Base-by-base conservation (phyloP, 1,284 basidiomycete species). In the Malassezia cuniculi region DNA sequence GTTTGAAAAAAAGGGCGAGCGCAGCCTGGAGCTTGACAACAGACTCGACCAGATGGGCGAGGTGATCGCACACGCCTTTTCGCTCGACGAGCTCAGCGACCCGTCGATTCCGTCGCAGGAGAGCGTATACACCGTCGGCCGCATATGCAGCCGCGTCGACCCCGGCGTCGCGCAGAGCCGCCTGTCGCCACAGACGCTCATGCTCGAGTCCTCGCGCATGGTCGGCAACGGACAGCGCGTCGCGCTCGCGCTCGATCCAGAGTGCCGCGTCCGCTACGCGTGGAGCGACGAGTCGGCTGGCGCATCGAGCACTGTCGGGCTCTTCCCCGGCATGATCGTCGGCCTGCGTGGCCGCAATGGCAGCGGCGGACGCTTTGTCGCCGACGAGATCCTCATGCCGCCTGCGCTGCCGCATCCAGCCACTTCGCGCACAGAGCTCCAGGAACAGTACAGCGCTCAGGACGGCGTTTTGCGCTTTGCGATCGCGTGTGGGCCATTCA, bases 341-440 rank as follows among this genome's bases (percentile, higher is more conserved):
- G 84, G 81, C 3, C 65, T 94, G n/a, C 81, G 78, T 52, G 93
- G 93, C 0, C 76, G 77, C 57, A 95, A 95, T 66, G 87, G 86
- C 2, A 85, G 85, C 1, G 87, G 84, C 4, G 79, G 78, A 2
- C 78, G 77, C 66, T 97, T 94, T 63, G 73, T 78, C 11, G 87
- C 81, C 0, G 77, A 78, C 18, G 86, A 95, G 60, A 73, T 94
- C 10, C 68, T 94, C 25, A 72, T 80, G 54, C 57, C 56, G 15
- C 59, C 63, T 2, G 42, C 60, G 0, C 35, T 64, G 19, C 57
- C 59, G 1, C 46, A 58, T 19, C 51, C 62, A 5, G 50, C 52
- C 3, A 51, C 56, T 11, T 39, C 38, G 8, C 39, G 38, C 2
- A 31, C 42, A 3, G 51, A 58, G 19, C 44, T 61, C n/a, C 18